Percentiles rank a stretch among this genome's conserved stretches.
Conservation (phyloP, 164 flowering plant species). For the Kalanchoe fedtschenkoi region DNA sequence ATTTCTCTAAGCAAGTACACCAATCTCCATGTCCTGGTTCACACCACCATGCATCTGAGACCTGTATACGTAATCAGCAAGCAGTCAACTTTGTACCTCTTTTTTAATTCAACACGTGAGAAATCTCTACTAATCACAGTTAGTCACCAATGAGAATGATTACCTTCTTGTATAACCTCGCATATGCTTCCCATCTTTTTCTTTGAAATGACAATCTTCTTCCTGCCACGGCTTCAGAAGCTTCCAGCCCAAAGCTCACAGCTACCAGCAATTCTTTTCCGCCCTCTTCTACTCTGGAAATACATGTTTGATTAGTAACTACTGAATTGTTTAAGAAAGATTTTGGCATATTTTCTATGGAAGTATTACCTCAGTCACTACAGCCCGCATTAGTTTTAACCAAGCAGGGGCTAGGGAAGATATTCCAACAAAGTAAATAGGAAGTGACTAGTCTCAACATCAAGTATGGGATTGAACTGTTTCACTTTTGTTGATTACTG, state of each 20-base stretch:
- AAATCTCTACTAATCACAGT: not conserved
- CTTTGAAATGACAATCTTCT: conserved; percentile 65
- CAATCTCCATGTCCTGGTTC: conserved; percentile 98
- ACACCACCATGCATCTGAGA: conserved; percentile 90
- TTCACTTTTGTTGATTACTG: not conserved
- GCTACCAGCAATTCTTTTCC: conserved; percentile 91
- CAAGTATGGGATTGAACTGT: not conserved
- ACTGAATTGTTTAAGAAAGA: not conserved
- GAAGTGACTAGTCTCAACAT: not conserved
- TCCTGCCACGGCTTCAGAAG: conserved; percentile 91
- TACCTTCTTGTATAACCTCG: conserved; percentile 81
- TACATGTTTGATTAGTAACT: conserved; percentile 6
- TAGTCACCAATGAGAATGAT: conserved; percentile 5
- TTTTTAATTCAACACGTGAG: not conserved
- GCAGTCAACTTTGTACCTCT: not conserved
- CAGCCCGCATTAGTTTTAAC: not conserved
- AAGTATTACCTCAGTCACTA: not conserved
- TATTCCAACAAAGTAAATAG: too few species aligned
- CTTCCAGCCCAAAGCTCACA: conserved; percentile 75
- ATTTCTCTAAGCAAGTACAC: conserved; percentile 86
- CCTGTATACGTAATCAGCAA: conserved; percentile 32
- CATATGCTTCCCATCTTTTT: conserved; percentile 89
- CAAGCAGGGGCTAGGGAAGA: not conserved
- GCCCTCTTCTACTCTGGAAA: conserved; percentile 68
- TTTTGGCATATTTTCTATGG: not conserved